Percentiles rank a stretch among this genome's conserved stretches.
These are phyloP conservation scores for Paramecium primaurelia DNA, from an alignment of 73 alveolate species.

Conservation along the genomic window DNA sequence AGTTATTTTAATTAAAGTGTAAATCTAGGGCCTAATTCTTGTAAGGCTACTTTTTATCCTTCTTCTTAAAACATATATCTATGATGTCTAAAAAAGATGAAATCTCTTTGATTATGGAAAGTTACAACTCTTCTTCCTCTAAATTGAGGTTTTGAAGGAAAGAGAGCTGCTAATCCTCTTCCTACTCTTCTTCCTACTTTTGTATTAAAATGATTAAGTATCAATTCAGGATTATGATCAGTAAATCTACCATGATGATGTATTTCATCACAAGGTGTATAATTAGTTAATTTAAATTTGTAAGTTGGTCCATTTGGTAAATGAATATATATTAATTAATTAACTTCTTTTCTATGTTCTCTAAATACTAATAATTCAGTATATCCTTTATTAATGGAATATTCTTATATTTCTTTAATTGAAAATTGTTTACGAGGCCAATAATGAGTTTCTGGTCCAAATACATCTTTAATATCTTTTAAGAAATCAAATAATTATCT, in stretches of 20 bases:
- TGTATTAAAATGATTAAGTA: conserved; percentile 93
- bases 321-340: conserved; percentile 86
- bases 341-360: conserved; percentile 92
- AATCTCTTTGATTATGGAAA: conserved; percentile 61
- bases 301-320: conserved; percentile 99
- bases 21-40: conserved; percentile 65
- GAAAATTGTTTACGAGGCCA: conserved; percentile 82
- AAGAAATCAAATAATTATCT: conserved; percentile 50
- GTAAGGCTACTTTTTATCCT: conserved; percentile 46
- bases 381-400: conserved; percentile 84
- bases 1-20: conserved; percentile 45
- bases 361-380: conserved; percentile 91
- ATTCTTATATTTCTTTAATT: conserved; percentile 87
- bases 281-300: conserved; percentile 90
- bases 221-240: conserved; percentile 94
- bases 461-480: conserved; percentile 44
- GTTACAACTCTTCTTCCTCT: conserved; percentile 61
- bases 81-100: conserved; percentile 62
- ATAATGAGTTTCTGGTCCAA: conserved; percentile 56
- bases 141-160: conserved; percentile 79
- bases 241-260: conserved; percentile 88
- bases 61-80: conserved; percentile 53
- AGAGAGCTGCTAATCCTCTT: conserved; percentile 92
- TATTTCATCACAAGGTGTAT: conserved; percentile 84
- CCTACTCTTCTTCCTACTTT: conserved; percentile 96